Evolutionary conservation across 2,329 filamentous ascomycete genomes (phyloP).

Genomic region (Parasarocladium wereldwijsianum): DNA sequence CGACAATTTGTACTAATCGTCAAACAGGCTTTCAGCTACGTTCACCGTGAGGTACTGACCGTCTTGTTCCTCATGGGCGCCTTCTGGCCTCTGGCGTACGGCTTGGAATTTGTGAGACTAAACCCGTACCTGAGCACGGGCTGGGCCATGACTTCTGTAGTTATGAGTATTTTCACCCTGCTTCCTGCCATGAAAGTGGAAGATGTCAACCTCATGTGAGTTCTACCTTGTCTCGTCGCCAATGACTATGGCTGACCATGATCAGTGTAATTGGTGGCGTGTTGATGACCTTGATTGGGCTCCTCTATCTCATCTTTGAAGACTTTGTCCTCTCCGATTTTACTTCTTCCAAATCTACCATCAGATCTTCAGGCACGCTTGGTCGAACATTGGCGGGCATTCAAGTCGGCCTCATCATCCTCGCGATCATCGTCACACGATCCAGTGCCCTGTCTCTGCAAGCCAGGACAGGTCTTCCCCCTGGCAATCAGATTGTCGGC

Average conservation of each 20-base stretch:
- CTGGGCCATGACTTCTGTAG: constrained; percentile 63
- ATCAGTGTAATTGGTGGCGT: constrained; percentile 56
- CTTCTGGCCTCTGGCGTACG: constrained; percentile 66
- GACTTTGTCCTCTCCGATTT: constrained; percentile 39
- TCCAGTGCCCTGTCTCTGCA: constrained; percentile 78
- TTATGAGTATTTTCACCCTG: constrained; percentile 85
- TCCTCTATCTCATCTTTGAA: constrained; percentile 70
- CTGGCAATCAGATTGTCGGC: constrained; percentile 76
- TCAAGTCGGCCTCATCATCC: constrained; percentile 58
- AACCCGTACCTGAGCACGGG: constrained; percentile 49
- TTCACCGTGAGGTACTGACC: constrained; percentile 77
- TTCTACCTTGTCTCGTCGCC: no score
- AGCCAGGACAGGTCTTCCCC: constrained; percentile 68
- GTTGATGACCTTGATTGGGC: constrained; percentile 62
- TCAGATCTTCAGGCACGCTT: constrained; percentile 5
- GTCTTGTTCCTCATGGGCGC: constrained; percentile 61
- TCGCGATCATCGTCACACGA: constrained; percentile 75
- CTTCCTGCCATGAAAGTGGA: constrained; percentile 79
- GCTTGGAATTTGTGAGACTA: constrained; percentile 52
- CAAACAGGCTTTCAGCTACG: constrained; percentile 72
- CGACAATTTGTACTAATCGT: neutral
- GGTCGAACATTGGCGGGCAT: neutral
- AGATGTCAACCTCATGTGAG: constrained; percentile 58
- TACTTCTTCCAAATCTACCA: constrained; percentile 11
- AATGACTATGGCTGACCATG: constrained; percentile 7